Evolutionary conservation across 1,284 basidiomycete genomes (phyloP).

Genomic region (Ustilago hordei): DNA sequence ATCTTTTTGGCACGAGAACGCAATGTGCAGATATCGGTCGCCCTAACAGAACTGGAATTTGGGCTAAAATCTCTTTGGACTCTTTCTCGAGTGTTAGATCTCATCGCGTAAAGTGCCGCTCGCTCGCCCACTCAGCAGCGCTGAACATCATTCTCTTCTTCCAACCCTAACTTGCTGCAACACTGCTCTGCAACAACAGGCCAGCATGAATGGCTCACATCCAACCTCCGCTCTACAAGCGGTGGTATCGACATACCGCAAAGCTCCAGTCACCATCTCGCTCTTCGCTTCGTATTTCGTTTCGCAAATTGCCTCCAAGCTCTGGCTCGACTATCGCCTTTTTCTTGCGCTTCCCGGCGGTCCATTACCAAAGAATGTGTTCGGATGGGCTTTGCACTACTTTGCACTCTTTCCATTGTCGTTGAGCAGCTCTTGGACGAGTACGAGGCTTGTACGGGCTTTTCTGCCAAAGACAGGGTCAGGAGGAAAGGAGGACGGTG

Average conservation of each 20-base stretch:
- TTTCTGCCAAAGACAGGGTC: constrained; percentile 7
- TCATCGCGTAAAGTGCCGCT: background rate
- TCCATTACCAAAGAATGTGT: constrained; percentile 39
- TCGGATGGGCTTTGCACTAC: constrained; percentile 46
- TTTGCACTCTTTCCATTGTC: constrained; percentile 37
- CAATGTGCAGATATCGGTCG: too few species aligned
- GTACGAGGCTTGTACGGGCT: constrained; percentile 6
- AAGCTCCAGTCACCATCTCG: constrained; percentile 34
- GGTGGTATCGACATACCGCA: constrained; percentile 28
- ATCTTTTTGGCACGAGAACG: too few species aligned
- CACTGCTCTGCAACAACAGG: too few species aligned
- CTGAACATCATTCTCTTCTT: too few species aligned
- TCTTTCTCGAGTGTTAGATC: too few species aligned
- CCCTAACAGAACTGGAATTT: too few species aligned
- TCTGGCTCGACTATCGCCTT: constrained; percentile 40
- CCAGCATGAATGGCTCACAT: constrained; percentile 8
- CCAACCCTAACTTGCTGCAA: too few species aligned
- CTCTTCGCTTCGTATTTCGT: constrained; percentile 39
- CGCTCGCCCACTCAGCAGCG: background rate
- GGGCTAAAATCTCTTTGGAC: too few species aligned
- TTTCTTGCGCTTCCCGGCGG: constrained; percentile 44
- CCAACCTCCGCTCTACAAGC: constrained; percentile 13
- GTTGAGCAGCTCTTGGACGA: constrained; percentile 28
- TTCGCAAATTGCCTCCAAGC: constrained; percentile 27
- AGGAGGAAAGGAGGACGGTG: background rate